Base-by-base conservation (phyloP, 1,139 yeast species). In the Kodamaea arcana region DNA sequence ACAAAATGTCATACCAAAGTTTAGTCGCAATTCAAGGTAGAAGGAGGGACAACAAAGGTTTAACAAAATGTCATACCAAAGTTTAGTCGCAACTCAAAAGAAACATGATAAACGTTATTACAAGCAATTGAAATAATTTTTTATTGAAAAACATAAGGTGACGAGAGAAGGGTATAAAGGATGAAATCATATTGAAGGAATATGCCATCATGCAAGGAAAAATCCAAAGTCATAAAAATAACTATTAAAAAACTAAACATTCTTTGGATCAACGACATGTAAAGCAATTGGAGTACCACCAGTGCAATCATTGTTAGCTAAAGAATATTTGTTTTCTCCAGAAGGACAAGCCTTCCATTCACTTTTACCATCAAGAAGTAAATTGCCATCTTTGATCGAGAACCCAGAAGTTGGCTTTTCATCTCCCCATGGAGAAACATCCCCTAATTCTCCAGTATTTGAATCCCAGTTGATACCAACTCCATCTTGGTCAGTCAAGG, bases 211-310 rank as follows among this genome's bases (percentile, higher is more conserved):
- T n/a, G n/a, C n/a, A n/a, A n/a, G n/a, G n/a, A n/a, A n/a, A n/a
- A n/a, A n/a, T n/a, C n/a, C n/a, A n/a, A n/a, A n/a, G 9, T 18
- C 22, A 7, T 9, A 18, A 18, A 9, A 18, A 18, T 18, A 7
- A 7, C 9, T 18, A 18, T 18, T 18, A 18, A 18, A 9, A 18
- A 18, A 28, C 24, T 35, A 38, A 14, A 32, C 33, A 16, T 36
- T 31, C 28, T 35, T 32, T 24, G 32, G 33, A 24, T 33, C 25
- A 20, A 48, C 45, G 17, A 48, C 46, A 24, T 31, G 34, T 48
- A 54, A 51, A 9, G 42, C 50, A 40, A 60, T 52, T 17, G 50
- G 52, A 28, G 54, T 52, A 23, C 62, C 64, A n/a, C 62, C 62
- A 24, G 36, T 35, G 39, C 64, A 58, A 37, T 46, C 48, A 18